Evolutionary conservation across 2,329 filamentous ascomycete species (phyloP), one percentile per base, ranked within the genome.

Genomic region (Trichoderma semiorbis): DNA sequence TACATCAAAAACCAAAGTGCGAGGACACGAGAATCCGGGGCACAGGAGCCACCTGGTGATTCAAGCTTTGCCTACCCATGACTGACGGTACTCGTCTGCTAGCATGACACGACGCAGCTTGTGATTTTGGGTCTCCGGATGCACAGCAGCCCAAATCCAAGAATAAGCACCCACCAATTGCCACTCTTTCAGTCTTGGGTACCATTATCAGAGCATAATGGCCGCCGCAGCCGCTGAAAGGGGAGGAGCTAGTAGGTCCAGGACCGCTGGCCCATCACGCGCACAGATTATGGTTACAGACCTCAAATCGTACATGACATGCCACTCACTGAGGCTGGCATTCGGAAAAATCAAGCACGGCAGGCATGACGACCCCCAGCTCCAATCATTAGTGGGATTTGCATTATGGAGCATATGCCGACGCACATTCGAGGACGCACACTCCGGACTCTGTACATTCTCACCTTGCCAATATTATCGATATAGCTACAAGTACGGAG

Each of bases 91-190:
- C 24, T 11, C 18, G 1, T 21, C 53, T 34, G 14, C 39, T 28
- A 11, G 43, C 39, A 61, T 62, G 39, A 43, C 57, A 62, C 67
- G 39, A 69, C 39, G 18, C n/a, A 11, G 55, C 36, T 62, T 62
- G 39, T 43, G 43, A 34, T 53, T 28, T 62, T n/a, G 30, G 66
- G 55, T 55, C 66, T 62, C 57, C 12, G 14, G 16, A 61, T 69
- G 67, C 67, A 69, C n/a, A 61, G 67, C 67, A 69, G 43, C 67
- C 67, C 67, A 69, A 69, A 21, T 26, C 57, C 53, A 53, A 69
- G 36, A 53, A 28, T 34, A 34, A 69, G 43, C 36, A 12, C 21
- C n/a, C 55, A 36, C 57, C n/a, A 16, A 14, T n/a, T 50, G 32
- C 18, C 43, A 21, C 24, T 65, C 63, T 7, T 28, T 55, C 12